phyloP scores from a whole-genome alignment of 495 filamentous ascomycete genomes.

The Aspergillus taichungensis region DNA sequence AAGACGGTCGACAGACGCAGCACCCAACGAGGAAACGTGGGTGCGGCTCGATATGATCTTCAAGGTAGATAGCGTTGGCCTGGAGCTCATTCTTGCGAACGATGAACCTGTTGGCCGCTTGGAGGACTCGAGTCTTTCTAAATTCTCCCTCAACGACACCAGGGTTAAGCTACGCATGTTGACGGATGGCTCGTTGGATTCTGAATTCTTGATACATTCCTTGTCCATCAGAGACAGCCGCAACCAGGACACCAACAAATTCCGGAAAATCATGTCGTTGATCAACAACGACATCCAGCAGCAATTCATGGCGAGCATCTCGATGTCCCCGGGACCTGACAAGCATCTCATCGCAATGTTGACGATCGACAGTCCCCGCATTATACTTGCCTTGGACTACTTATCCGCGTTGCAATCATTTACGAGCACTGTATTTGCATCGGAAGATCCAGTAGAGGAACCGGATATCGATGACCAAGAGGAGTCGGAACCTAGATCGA shows the following conservation, averaged over 20 bases:
- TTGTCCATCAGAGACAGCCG: slow-evolving; percentile 92
- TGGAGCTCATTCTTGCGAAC: slow-evolving; percentile 77
- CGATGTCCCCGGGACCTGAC: slow-evolving; percentile 80
- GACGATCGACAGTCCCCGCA: slow-evolving; percentile 89
- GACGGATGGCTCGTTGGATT: slow-evolving; percentile 84
- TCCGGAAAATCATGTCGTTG: slow-evolving; percentile 95
- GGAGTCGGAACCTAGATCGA: slow-evolving; percentile 53
- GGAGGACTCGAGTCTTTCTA: slow-evolving; percentile 77
- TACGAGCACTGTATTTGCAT: slow-evolving; percentile 56
- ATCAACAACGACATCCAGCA: slow-evolving; percentile 90
- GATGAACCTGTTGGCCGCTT: slow-evolving; percentile 68
- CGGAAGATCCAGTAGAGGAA: slow-evolving; percentile 49
- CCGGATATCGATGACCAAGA: slow-evolving; percentile 48
- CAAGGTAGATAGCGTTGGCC: slow-evolving; percentile 73
- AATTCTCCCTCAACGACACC: slow-evolving; percentile 88
- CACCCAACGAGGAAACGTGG: slow-evolving; percentile 61
- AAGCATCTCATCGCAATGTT: slow-evolving; percentile 81
- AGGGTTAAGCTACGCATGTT: slow-evolving; percentile 90
- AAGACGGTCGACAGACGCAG: slow-evolving; percentile 48
- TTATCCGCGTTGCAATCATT: slow-evolving; percentile 83
- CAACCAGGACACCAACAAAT: slow-evolving; percentile 80
- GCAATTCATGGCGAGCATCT: slow-evolving; percentile 92
- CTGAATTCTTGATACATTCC: slow-evolving; percentile 86
- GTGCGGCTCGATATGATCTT: slow-evolving; percentile 92
- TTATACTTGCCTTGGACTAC: slow-evolving; percentile 94